Conservation (phyloP, 805 yeast species). For the Zygosaccharomyces siamensis region DNA sequence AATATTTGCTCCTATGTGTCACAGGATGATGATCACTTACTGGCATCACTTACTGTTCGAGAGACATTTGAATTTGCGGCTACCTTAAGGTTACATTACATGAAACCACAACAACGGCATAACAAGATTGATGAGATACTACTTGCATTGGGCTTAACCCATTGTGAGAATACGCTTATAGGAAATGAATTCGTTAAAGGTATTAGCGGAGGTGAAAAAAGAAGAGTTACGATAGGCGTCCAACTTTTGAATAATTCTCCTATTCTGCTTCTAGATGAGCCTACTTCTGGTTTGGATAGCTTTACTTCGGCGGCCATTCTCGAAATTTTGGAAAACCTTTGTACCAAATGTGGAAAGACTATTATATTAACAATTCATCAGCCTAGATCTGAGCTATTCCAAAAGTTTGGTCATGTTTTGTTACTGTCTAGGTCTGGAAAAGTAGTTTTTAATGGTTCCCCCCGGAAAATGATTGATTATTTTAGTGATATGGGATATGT, state of each 20-base stretch:
- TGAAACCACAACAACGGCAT: slow-evolving; percentile 42
- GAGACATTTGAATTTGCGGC: slow-evolving; percentile 77
- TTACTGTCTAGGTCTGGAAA: slow-evolving; percentile 68
- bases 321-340: slow-evolving; percentile 51
- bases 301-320: slow-evolving; percentile 69
- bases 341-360: slow-evolving; percentile 54
- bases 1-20: slow-evolving; percentile 68
- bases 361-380: slow-evolving; percentile 78
- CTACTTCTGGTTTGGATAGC: slow-evolving; percentile 84
- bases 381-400: slow-evolving; percentile 65
- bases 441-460: slow-evolving; percentile 63
- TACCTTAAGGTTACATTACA: slow-evolving; percentile 50
- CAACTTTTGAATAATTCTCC: slow-evolving; percentile 71
- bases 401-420: slow-evolving; percentile 63
- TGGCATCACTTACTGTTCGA: slow-evolving; percentile 67
- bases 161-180: slow-evolving; percentile 70
- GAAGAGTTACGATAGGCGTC: slow-evolving; percentile 77
- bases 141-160: slow-evolving; percentile 61
- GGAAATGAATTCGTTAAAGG: slow-evolving; percentile 60
- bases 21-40: slow-evolving; percentile 71
- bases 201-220: slow-evolving; percentile 85
- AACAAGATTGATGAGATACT: slow-evolving; percentile 52
- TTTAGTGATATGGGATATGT: slow-evolving; percentile 47
- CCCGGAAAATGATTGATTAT: slow-evolving; percentile 43
- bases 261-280: slow-evolving; percentile 74